A percentile compares a stretch with the other conserved stretches of the same genome.
phyloP scores from a whole-genome alignment of 2,329 filamentous ascomycete species.

The Cercospora sojina region DNA sequence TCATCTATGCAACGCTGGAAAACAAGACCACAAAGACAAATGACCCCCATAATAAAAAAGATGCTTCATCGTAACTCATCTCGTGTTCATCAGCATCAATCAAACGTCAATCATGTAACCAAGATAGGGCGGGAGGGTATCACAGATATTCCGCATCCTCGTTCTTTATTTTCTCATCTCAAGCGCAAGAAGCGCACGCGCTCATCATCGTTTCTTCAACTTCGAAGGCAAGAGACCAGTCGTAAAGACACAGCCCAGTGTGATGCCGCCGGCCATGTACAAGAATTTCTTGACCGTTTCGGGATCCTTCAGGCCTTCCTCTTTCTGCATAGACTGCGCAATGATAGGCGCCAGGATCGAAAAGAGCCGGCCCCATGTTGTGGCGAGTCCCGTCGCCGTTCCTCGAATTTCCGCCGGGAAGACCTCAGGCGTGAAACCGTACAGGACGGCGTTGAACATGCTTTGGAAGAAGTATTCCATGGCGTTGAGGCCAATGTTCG shows the following conservation, averaged over 20 bases:
- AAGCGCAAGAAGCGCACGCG: neutral
- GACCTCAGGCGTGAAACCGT: slow-evolving; percentile 54
- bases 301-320: slow-evolving; percentile 20
- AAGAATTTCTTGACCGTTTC: slow-evolving; percentile 51
- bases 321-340: slow-evolving; percentile 46
- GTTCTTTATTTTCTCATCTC: neutral
- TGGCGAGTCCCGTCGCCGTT: slow-evolving; percentile 56
- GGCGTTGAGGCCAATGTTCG: slow-evolving; percentile 52
- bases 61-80: neutral
- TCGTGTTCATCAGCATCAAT: neutral
- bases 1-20: neutral
- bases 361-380: slow-evolving; percentile 60
- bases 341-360: slow-evolving; percentile 59
- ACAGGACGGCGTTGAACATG: slow-evolving; percentile 55
- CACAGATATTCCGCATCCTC: neutral
- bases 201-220: slow-evolving; percentile 39
- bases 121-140: neutral
- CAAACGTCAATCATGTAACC: neutral
- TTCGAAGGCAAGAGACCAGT: slow-evolving; percentile 50
- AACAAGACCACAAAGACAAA: neutral
- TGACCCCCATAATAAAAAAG: neutral
- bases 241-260: slow-evolving; percentile 53
- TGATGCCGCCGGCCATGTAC: slow-evolving; percentile 58
- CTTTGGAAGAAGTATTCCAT: slow-evolving; percentile 55
- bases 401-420: slow-evolving; percentile 50